Conservation (phyloP, 73 alveolate species). For the Tetrahymena elliotti region DNA sequence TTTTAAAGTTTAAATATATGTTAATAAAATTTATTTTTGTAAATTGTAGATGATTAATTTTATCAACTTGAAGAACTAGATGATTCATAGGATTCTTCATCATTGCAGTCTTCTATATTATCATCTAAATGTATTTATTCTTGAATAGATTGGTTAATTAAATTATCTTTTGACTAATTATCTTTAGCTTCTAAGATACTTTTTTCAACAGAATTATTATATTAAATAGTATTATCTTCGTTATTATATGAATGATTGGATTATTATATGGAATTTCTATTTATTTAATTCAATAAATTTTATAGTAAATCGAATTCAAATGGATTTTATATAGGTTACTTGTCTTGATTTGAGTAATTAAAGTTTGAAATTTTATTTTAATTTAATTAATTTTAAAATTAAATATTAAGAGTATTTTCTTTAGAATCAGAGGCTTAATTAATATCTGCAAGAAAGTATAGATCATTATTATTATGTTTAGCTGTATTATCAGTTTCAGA, state of each 20-base stretch:
- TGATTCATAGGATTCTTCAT: neutral
- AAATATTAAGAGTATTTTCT: neutral
- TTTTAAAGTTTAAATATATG: neutral
- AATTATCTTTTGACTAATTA: neutral
- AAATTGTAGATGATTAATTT: neutral
- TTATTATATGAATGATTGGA: neutral
- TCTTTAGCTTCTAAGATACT: neutral
- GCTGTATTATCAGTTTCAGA: neutral
- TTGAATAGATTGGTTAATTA: neutral
- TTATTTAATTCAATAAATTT: no score
- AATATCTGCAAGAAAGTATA: neutral
- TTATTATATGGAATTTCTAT: neutral
- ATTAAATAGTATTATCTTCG: neutral
- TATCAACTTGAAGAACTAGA: neutral
- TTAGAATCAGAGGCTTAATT: neutral
- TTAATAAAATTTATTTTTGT: no score
- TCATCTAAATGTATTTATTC: neutral
- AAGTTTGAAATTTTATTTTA: neutral
- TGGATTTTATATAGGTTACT: neutral
- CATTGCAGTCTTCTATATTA: neutral
- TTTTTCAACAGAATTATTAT: neutral
- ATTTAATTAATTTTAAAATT: neutral
- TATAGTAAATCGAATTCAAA: neutral
- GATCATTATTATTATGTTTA: neutral
- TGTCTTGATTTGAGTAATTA: neutral